phyloP scores from a whole-genome alignment of 75 land plant genomes.

The Pinus tabuliformis region DNA sequence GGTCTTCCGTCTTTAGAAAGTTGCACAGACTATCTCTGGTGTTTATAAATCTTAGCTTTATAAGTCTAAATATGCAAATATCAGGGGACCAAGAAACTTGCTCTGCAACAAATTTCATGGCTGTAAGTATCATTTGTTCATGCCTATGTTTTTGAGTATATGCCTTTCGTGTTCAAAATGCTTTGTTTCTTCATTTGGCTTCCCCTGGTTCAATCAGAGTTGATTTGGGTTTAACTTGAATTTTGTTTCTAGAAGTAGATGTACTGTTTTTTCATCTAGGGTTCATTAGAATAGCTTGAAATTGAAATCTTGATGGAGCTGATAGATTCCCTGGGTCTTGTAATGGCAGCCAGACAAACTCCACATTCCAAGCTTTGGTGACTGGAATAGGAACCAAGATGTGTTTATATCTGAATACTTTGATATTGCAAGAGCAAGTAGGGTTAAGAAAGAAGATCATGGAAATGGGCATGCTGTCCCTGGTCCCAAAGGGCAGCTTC shows the following conservation, averaged over 20 bases:
- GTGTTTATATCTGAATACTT: conserved; percentile 23
- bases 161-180: too few relatives aligned
- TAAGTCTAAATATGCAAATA: too few relatives aligned
- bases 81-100: too few relatives aligned
- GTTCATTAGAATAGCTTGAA: not conserved
- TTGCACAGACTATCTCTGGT: too few relatives aligned
- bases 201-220: not conserved
- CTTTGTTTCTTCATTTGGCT: not conserved
- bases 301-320: not conserved
- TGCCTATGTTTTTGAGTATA: too few relatives aligned
- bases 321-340: not conserved
- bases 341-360: conserved; percentile 13
- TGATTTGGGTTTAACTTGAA: not conserved
- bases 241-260: not conserved
- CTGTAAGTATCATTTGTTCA: too few relatives aligned
- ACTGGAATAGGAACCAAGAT: conserved; percentile 19
- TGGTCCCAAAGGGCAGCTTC: not conserved
- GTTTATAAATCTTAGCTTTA: too few relatives aligned
- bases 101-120: too few relatives aligned
- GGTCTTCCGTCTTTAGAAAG: too few relatives aligned
- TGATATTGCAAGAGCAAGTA: conserved; percentile 28
- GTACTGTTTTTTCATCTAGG: too few relatives aligned
- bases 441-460: conserved; percentile 12
- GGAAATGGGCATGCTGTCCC: conserved; percentile 21
- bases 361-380: conserved; percentile 38